Evolutionary conservation across 1,139 yeast genomes (phyloP).

Genomic region (Debaryomyces nepalensis): DNA sequence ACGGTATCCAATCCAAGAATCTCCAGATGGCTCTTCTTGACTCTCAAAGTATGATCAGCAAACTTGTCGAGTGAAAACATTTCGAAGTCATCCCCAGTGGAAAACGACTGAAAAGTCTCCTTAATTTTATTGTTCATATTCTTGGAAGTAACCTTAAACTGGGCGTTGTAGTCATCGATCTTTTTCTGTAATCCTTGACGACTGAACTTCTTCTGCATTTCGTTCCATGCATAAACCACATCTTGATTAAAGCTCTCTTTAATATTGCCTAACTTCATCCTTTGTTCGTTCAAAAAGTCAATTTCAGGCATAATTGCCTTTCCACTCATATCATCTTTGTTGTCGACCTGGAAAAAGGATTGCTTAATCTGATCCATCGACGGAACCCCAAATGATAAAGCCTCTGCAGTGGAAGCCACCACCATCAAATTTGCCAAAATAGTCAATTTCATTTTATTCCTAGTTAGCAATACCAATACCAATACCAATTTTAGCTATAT

Average conservation of each 20-base stretch:
- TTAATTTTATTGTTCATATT: conserved; percentile 20
- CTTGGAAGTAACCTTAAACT: conserved; percentile 14
- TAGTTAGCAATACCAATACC: background rate
- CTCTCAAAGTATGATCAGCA: conserved; percentile 43
- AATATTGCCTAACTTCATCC: conserved; percentile 13
- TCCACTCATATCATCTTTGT: conserved; percentile 9
- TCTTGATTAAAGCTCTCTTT: conserved; percentile 13
- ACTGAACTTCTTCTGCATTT: conserved; percentile 25
- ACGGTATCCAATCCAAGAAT: conserved; percentile 57
- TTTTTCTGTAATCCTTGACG: conserved; percentile 23
- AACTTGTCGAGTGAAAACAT: conserved; percentile 29
- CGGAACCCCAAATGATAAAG: conserved; percentile 11
- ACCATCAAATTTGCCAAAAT: conserved; percentile 6
- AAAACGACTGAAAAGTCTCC: conserved; percentile 4
- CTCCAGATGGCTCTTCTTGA: conserved; percentile 47
- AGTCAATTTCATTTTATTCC: conserved; percentile 12
- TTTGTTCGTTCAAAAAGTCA: conserved; percentile 15
- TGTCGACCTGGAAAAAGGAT: conserved; percentile 12
- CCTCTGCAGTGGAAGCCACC: conserved; percentile 11
- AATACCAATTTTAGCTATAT: background rate
- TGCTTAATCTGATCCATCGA: conserved; percentile 12
- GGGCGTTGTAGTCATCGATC: conserved; percentile 24
- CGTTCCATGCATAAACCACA: conserved; percentile 30
- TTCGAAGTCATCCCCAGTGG: conserved; percentile 23
- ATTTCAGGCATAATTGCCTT: conserved; percentile 1